Evolutionary conservation across 2,329 filamentous ascomycete genomes (phyloP).

Genomic region (Aspergillus brasiliensis): DNA sequence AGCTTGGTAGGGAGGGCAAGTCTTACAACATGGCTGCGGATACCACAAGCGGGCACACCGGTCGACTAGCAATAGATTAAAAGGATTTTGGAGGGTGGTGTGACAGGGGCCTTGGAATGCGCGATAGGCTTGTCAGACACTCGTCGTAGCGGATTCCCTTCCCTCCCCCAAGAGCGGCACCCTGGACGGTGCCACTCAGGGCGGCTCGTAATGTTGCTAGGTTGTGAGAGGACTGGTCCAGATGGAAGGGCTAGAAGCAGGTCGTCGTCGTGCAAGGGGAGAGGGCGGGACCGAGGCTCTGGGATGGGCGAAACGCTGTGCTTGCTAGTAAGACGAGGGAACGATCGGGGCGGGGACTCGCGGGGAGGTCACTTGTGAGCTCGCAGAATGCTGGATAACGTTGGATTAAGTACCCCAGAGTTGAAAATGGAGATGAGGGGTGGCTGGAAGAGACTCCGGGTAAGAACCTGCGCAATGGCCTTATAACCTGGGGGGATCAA

Average conservation of each 20-base stretch:
- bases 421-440: not conserved
- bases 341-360: not conserved
- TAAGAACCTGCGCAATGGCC: not conserved
- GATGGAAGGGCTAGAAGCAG: not conserved
- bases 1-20: constrained; percentile 2
- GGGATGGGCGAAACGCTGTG: not conserved
- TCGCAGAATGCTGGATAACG: not conserved
- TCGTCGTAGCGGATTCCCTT: constrained; percentile 6
- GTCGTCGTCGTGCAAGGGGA: not conserved
- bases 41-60: constrained; percentile 3
- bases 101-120: constrained; percentile 1
- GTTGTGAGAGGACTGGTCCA: not conserved
- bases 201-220: not conserved
- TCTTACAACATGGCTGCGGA: constrained; percentile 29
- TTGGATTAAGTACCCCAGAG: not conserved
- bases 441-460: not conserved
- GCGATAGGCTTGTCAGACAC: constrained; percentile 15
- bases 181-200: constrained; percentile 15
- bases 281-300: not conserved
- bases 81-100: constrained; percentile 2
- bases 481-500: not conserved
- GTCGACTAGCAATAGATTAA: not conserved
- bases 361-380: not conserved
- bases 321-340: not conserved
- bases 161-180: constrained; percentile 16